A percentile compares a stretch with the other conserved stretches of the same genome.
Conservation (phyloP, 2,329 filamentous ascomycete species). For the Peltaster fructicola region DNA sequence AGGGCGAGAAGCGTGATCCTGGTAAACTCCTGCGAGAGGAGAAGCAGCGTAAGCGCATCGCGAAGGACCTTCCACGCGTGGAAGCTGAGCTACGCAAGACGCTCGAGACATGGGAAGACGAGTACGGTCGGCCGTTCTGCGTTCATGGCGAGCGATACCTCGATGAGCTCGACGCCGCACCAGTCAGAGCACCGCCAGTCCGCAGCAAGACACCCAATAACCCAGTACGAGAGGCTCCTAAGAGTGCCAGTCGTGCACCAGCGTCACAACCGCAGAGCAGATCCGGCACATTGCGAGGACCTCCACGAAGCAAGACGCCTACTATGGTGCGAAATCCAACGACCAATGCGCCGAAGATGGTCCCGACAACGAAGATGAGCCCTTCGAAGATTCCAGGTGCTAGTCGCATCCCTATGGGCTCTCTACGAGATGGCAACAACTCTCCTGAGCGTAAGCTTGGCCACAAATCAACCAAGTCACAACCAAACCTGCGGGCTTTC, state of each 20-base stretch:
- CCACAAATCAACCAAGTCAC: constrained; percentile 11
- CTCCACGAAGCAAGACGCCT: constrained; percentile 28
- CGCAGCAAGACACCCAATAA: constrained; percentile 47
- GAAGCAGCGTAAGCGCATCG: constrained; percentile 95
- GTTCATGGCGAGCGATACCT: constrained; percentile 87
- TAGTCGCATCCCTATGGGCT: constrained; percentile 50
- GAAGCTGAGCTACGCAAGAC: constrained; percentile 63
- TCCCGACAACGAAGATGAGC: no score
- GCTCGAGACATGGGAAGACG: constrained; percentile 81
- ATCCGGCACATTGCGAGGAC: constrained; percentile 24
- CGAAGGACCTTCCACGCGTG: constrained; percentile 88
- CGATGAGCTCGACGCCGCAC: constrained; percentile 55
- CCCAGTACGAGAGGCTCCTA: constrained; percentile 12
- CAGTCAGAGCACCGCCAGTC: constrained; percentile 38
- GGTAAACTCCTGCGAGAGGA: constrained; percentile 87
- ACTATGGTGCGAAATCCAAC: constrained; percentile 17
- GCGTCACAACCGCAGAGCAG: constrained; percentile 14
- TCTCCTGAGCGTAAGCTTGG: constrained; percentile 55
- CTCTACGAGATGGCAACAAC: constrained; percentile 53
- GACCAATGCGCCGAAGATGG: constrained; percentile 9
- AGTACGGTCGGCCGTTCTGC: constrained; percentile 82
- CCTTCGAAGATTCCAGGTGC: constrained; percentile 47
- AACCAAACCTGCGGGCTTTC: constrained; percentile 11
- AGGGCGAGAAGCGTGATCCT: constrained; percentile 86
- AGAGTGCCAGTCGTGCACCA: constrained; percentile 12